Evolutionary conservation across 2,329 filamentous ascomycete species (phyloP), one percentile per base, ranked within the genome.

Genomic region (Aspergillus quadricinctus): DNA sequence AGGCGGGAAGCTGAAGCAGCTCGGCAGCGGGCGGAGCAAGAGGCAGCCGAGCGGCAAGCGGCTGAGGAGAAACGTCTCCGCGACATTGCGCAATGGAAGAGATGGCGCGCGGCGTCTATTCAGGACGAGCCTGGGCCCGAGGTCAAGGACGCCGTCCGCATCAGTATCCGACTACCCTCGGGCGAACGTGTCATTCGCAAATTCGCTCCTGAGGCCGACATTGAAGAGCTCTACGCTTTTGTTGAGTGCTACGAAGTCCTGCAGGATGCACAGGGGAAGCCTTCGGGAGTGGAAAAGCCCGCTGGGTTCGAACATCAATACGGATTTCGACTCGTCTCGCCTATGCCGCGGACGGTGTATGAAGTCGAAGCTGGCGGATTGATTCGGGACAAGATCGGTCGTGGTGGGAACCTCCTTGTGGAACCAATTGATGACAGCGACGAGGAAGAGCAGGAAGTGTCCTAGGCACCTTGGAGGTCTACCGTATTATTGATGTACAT

Each of bases 221-320:
- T 97, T 40, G 93, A 97, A 70, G 92, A 97, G 67, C 77, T 99
- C 5, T 97, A 97, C 72, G 94, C 93, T 0, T 97, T 96, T 75
- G 92, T 97, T 2, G 94, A 99, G 69, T 97, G 93, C 75, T 88
- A 92, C 70, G 86, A 90, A 52, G 64, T 88, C 5, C 65, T 92
- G 3, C 73, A 81, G 37, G 73, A 75, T 29, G 37, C 61, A 52
- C 50, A 65, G 55, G 58, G 57, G 57, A 66, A 64, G 3, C 71
- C 74, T 17, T 70, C 76, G 31, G 73, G 71, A 21, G 71, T 72
- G 1, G 67, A 75, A 3, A 74, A 84, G 64, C 90, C 91, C 0
- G 77, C 81, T 23, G 83, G 77, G 11, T 97, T 94, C 69, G 79
- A 86, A 62, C 92, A 97, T 71, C 79, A 86, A 64, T 99, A 94